Evolutionary conservation across 2,329 filamentous ascomycete genomes (phyloP).

Genomic region (Parafenestella ontariensis): DNA sequence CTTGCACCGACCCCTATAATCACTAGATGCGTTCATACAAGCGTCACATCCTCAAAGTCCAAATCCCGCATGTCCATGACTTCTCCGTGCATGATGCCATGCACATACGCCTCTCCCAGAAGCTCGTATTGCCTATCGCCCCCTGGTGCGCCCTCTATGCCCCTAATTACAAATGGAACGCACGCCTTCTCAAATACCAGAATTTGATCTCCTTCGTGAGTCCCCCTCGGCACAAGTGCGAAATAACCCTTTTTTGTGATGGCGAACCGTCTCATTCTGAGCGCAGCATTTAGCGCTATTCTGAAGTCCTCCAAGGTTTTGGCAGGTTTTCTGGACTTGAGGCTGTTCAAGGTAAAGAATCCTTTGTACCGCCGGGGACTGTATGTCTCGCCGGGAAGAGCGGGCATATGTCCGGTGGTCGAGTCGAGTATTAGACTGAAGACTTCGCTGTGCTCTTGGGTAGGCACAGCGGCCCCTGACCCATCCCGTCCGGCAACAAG

Average conservation of each 20-base stretch:
- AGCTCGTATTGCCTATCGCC: constrained; percentile 12
- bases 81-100: constrained; percentile 33
- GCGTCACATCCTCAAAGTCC: constrained; percentile 12
- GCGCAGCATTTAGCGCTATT: constrained; percentile 19
- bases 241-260: constrained; percentile 29
- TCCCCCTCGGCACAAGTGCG: constrained; percentile 28
- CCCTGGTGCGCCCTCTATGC: not conserved
- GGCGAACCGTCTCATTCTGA: constrained; percentile 30
- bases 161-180: constrained; percentile 28
- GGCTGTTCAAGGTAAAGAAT: constrained; percentile 26
- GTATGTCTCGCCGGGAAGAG: constrained; percentile 29
- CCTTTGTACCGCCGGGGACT: constrained; percentile 26
- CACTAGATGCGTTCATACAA: constrained; percentile 14
- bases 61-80: constrained; percentile 13
- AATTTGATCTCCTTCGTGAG: constrained; percentile 19
- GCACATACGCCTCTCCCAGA: constrained; percentile 32
- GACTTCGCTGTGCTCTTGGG: constrained; percentile 27
- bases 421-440: constrained; percentile 32
- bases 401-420: constrained; percentile 16
- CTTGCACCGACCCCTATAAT: too few relatives aligned
- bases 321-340: constrained; percentile 22
- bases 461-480: constrained; percentile 14
- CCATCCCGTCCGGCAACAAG: constrained; percentile 28
- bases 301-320: constrained; percentile 21
- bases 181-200: constrained; percentile 26